These are phyloP conservation scores for Phytophthora quininea DNA, from an alignment of 352 stramenopile genomes.

Conservation along the genomic window DNA sequence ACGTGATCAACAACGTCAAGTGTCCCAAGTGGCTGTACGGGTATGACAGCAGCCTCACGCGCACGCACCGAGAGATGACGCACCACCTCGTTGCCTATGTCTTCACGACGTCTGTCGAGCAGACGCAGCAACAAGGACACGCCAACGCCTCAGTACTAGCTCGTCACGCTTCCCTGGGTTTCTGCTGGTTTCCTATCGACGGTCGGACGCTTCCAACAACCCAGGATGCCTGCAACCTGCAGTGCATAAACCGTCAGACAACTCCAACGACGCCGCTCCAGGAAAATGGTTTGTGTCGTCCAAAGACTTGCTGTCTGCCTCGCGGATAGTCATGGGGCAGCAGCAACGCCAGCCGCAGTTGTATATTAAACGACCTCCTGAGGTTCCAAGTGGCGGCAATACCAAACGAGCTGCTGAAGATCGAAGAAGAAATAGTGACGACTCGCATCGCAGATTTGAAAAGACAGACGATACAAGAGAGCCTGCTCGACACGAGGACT, in stretches of 20 bases:
- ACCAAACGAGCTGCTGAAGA: neutral
- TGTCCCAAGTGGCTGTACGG: conserved; percentile 43
- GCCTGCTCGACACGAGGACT: neutral
- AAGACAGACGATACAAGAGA: neutral
- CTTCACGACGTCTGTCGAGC: conserved; percentile 9
- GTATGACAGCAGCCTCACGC: conserved; percentile 39
- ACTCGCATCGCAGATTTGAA: neutral
- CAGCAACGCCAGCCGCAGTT: neutral
- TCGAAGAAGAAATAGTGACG: neutral
- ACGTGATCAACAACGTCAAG: conserved; percentile 35
- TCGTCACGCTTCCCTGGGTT: conserved; percentile 27
- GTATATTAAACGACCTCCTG: neutral
- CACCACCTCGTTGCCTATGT: conserved; percentile 39
- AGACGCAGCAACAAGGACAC: neutral
- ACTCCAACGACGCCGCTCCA: neutral
- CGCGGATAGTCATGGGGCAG: neutral
- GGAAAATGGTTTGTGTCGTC: neutral
- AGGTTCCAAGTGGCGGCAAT: neutral
- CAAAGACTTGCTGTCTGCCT: neutral
- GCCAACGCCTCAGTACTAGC: conserved; percentile 12
- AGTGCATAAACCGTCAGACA: neutral
- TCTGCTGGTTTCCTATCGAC: conserved; percentile 34
- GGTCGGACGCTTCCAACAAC: conserved; percentile 5
- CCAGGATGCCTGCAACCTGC: conserved; percentile 1
- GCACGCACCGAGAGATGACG: conserved; percentile 38